Evolutionary conservation across 106 monocot genomes (phyloP), one percentile per base, ranked within the genome.

Genomic region (Dendrobium chrysotoxum): DNA sequence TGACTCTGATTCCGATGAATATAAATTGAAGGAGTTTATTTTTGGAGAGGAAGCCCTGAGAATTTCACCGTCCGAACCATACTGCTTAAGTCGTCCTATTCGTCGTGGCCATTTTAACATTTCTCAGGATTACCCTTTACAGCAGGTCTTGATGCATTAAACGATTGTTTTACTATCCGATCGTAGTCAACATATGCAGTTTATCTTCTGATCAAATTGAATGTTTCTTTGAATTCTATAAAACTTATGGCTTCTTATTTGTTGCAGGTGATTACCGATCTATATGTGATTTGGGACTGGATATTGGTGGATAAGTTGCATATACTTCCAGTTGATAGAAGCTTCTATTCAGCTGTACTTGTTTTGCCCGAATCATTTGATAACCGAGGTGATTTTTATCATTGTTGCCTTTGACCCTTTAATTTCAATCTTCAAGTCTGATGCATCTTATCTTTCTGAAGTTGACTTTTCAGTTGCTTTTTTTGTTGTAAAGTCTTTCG

Each of bases 51-150:
- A 99, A 76, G 99, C 99, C 28, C 87, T 93, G 55, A 91, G 82
- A 86, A 91, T 99, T 83, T 87, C 91, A 20, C 67, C 93, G 47
- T 73, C 79, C 54, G 87, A 95, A 67, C 93, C 99, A 87, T 99
- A 99, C 79, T 84, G 85, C 53, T 80, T 99, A 82, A 80, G 90
- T 41, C 85, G 88, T 42, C 99, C 99, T 71, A 93, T 99, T 47
- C 88, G 99, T 72, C 82, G 99, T 68, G 99, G 99, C 5, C 99
- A 95, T 80, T 95, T 99, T 53, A 99, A 99, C 85, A 80, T 95
- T 84, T 99, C 93, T 82, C 91, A 85, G 57, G 78, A 91, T 80
- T 99, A 99, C 82, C 78, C 95, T 74, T 61, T 79, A 50, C 91
- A 95, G 57, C 99, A 99, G 99, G 99, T 99, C 15, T 70, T 35